These are phyloP conservation scores for Magnolia changhungtana DNA, from an alignment of 164 flowering plant species.

Conservation along the genomic window DNA sequence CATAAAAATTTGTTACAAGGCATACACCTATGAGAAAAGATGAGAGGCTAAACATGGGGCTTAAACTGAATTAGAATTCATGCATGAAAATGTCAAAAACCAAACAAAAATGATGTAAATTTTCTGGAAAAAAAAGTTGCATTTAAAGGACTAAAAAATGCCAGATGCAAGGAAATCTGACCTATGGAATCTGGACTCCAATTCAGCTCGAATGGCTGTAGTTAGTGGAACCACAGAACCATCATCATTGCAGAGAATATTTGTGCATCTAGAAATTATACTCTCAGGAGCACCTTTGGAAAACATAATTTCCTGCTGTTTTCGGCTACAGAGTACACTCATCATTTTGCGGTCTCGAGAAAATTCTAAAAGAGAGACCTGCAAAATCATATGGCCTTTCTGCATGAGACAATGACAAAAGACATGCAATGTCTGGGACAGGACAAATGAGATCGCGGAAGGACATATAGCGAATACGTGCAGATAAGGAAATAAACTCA, in stretches of 20 bases:
- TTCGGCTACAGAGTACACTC: constrained; percentile 90
- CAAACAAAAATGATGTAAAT: background rate
- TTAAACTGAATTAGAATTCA: background rate
- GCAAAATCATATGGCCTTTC: constrained; percentile 12
- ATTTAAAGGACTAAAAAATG: background rate
- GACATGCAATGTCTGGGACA: background rate
- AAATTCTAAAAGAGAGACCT: constrained; percentile 85
- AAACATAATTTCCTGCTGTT: constrained; percentile 66
- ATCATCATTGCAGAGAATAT: constrained; percentile 78
- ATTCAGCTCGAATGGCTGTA: constrained; percentile 48
- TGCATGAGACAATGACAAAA: background rate
- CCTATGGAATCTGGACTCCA: constrained; percentile 80
- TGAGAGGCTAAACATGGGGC: background rate
- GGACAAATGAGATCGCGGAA: too few relatives aligned
- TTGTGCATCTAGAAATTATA: constrained; percentile 77
- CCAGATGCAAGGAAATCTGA: constrained; percentile 15
- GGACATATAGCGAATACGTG: too few relatives aligned
- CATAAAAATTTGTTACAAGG: background rate
- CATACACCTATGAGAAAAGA: background rate
- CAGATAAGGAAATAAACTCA: background rate
- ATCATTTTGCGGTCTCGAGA: constrained; percentile 99
- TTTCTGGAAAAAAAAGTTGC: background rate
- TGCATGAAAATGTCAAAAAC: background rate
- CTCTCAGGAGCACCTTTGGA: constrained; percentile 99
- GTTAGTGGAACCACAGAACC: constrained; percentile 78